phyloP scores from a whole-genome alignment of 139 green algal species.

The Chlamydomonas sp. region DNA sequence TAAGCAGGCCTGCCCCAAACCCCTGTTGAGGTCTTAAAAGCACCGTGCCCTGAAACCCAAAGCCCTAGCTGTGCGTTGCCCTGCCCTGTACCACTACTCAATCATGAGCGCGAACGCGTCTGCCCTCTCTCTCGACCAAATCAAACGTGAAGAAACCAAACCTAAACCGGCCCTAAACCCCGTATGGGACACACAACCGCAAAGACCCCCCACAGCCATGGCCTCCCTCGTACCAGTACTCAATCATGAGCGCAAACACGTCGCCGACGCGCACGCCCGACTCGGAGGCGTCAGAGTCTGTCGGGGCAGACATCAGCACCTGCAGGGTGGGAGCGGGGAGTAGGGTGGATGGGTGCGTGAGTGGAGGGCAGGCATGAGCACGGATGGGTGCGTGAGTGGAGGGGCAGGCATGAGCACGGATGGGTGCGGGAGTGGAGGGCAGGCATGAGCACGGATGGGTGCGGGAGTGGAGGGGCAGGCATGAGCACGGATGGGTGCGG shows the following conservation, averaged over 20 bases:
- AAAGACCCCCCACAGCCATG: slow-evolving; percentile 11
- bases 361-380: too few species aligned
- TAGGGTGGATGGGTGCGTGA: too few species aligned
- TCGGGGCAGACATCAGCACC: not conserved
- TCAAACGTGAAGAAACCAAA: not conserved
- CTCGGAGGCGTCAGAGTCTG: not conserved
- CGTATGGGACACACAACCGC: not conserved
- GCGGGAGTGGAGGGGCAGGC: not conserved
- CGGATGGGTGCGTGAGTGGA: slow-evolving; percentile 49
- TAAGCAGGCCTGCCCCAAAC: not conserved
- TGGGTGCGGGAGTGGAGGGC: slow-evolving; percentile 17
- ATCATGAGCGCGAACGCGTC: slow-evolving; percentile 55
- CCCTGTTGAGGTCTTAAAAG: too few species aligned
- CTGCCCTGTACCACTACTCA: slow-evolving; percentile 59
- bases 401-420: not conserved
- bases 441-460: not conserved
- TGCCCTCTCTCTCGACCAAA: too few species aligned
- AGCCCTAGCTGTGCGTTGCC: slow-evolving; percentile 5
- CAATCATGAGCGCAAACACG: slow-evolving; percentile 52
- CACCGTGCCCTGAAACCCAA: too few species aligned
- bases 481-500: too few species aligned
- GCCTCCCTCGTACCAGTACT: too few species aligned
- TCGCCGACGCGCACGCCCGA: slow-evolving; percentile 22
- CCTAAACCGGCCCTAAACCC: not conserved
- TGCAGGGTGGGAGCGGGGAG: slow-evolving; percentile 26